Base-by-base conservation (phyloP, 2,329 filamentous ascomycete species). In the Alternaria arborescens region DNA sequence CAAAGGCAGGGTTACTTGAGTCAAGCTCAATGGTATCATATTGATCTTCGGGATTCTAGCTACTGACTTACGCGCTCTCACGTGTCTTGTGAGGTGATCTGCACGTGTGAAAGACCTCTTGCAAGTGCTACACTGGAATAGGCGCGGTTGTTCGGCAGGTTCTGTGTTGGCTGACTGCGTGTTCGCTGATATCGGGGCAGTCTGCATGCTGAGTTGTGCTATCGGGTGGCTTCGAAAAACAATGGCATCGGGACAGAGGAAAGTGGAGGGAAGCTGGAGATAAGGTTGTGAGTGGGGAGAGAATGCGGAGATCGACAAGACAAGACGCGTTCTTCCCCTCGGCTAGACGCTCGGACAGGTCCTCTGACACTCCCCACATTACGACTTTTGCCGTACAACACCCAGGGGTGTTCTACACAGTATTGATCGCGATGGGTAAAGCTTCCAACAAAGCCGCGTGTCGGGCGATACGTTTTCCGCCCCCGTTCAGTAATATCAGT, bases 21-120 rank as follows among this genome's bases (percentile, higher is more conserved):
- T 16, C 11, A 41, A n/a, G 26, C 38, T 28, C 6, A 2, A 20
- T 12, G n/a, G 8, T 14, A 14, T 11, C 26, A 28, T 26, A 11
- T 5, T n/a, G 16, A 11, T 22, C 34, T 38, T 41, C 24, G 18
- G 22, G 8, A 24, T 5, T 22, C 18, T 52, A 50, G 44, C 40
- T 42, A 34, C 41, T 47, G 70, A 71, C 73, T 58, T 67, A 81
- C 79, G 83, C 62, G 84, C 82, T 64, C 84, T 81, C 42, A 85
- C 82, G 75, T 86, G 84, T 47, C 84, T 81, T 53, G 80, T 82
- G 24, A 86, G 76, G 71, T 86, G 84, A 69, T 86, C 84, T 5
- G 83, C 79, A 28, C 84, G 79, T 11, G 81, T 82, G 71, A 86
- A 86, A 54, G 78, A 82, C 51, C 82, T 83, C 60, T 81, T 80